Base-by-base conservation (phyloP, 2,329 filamentous ascomycete genomes). In the Shiraia sp. region DNA sequence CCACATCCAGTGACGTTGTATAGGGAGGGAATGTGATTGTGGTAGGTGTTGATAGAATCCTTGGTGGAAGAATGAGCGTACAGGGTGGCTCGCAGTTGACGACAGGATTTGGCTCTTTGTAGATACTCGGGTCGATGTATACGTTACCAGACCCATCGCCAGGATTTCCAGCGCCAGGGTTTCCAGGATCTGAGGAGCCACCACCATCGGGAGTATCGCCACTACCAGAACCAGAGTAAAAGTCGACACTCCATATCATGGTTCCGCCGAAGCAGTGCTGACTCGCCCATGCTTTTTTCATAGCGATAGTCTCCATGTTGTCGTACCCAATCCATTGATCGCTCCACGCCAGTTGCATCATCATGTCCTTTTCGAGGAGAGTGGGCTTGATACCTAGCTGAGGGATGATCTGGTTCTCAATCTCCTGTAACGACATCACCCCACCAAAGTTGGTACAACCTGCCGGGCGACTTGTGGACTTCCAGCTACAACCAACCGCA, bases 231-330 rank as follows among this genome's bases (percentile, higher is more conserved):
- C 32, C 7, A 31, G 56, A 49, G 32, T 51, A 22, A 24, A 54
- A 54, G 19, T 52, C 42, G 19, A 54, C 32, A 15, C 32, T 40
- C 58, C 45, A 64, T n/a, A 54, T 45, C 43, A 63, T 51, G 16
- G 35, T 53, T 6, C 59, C 58, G 3, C 61, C 56, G 10, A 63
- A 24, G 22, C 59, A 63, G 3, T 24, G 38, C 10, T 42, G 6
- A 33, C 57, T 55, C 3, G 64, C 74, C 13, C 71, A 79, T 19
- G 63, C 68, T 1, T 68, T 84, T 10, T 75, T 81, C 24, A 60
- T 75, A 1, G 65, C 48, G 13, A 68, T 53, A 0, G 70, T 74
- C 0, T 66, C 50, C 0, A 28, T 42, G 41, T 74, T 65, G 37
- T 75, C 70, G 40, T 68, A 73, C 1, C 61, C 65, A 3, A 73